phyloP scores from a whole-genome alignment of 2,329 filamentous ascomycete genomes.

The Arthrobotrys conoides region DNA sequence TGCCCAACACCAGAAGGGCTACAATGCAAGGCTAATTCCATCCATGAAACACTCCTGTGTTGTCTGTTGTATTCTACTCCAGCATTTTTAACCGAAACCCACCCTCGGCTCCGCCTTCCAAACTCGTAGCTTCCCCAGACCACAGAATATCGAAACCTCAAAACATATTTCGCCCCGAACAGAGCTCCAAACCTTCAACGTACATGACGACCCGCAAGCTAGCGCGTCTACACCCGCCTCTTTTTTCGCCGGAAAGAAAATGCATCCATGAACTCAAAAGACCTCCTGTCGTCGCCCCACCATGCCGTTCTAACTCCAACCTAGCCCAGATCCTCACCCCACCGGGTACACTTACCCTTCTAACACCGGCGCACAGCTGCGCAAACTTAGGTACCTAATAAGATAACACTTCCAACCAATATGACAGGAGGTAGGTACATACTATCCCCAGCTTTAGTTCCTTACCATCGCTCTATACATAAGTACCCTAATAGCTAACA shows the following conservation, averaged over 20 bases:
- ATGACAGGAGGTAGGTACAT: constrained; percentile 47
- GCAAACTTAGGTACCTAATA: too few relatives aligned
- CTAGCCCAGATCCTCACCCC: not conserved
- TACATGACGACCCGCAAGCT: not conserved
- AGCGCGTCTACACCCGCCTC: not conserved
- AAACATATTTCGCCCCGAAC: not conserved
- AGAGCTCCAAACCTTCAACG: not conserved
- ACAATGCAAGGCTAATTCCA: too few relatives aligned
- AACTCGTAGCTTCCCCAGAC: not conserved
- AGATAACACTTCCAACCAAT: not conserved
- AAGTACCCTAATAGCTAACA: not conserved
- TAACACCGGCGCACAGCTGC: not conserved
- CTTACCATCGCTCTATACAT: not conserved
- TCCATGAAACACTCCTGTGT: too few relatives aligned
- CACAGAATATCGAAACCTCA: not conserved
- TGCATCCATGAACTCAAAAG: not conserved
- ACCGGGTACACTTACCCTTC: not conserved
- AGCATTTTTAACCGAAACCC: not conserved
- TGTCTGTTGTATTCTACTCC: not conserved
- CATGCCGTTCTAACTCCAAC: not conserved
- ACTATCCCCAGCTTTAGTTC: not conserved
- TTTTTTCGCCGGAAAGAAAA: not conserved
- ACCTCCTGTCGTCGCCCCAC: not conserved
- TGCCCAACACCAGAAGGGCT: too few relatives aligned
- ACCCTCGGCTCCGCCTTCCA: not conserved